A percentile compares a stretch with the other conserved stretches of the same genome.
Evolutionary conservation across 345 rosid genomes (phyloP).

Genomic region (Gynandropsis gynandra): DNA sequence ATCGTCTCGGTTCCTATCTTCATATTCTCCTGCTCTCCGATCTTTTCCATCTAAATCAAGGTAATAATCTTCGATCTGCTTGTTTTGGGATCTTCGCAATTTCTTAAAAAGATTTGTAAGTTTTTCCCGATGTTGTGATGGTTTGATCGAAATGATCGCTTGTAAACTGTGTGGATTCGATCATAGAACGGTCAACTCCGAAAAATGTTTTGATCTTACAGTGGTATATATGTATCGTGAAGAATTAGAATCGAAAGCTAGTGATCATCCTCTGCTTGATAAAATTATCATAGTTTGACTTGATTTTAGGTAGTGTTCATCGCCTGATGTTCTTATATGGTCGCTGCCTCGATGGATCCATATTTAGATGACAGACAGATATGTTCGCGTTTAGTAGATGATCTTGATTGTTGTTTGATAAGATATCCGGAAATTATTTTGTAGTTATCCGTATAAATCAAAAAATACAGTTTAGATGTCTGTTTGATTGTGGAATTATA

Average conservation of each 20-base stretch:
- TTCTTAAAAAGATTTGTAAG: too few species aligned
- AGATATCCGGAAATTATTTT: too few species aligned
- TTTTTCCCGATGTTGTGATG: not conserved
- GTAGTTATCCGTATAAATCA: not conserved
- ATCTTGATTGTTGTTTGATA: not conserved
- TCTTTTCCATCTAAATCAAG: not conserved
- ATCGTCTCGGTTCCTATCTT: conserved; percentile 5
- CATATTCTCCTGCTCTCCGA: not conserved
- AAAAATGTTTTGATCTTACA: not conserved
- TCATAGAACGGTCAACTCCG: not conserved
- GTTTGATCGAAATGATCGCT: not conserved
- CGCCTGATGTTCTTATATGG: too few species aligned
- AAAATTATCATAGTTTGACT: not conserved
- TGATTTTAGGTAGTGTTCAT: too few species aligned
- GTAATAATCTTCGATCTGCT: conserved; percentile 3
- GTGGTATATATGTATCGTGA: not conserved
- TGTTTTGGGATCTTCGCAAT: too few species aligned
- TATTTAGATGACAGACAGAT: too few species aligned
- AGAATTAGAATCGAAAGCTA: not conserved
- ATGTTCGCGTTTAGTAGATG: not conserved
- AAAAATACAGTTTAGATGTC: not conserved
- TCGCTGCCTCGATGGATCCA: too few species aligned
- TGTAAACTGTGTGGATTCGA: not conserved
- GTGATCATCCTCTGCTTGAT: not conserved
- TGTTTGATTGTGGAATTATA: conserved; percentile 4